These are phyloP conservation scores for Draba incana DNA, from an alignment of 345 rosid species.

Conservation along the genomic window DNA sequence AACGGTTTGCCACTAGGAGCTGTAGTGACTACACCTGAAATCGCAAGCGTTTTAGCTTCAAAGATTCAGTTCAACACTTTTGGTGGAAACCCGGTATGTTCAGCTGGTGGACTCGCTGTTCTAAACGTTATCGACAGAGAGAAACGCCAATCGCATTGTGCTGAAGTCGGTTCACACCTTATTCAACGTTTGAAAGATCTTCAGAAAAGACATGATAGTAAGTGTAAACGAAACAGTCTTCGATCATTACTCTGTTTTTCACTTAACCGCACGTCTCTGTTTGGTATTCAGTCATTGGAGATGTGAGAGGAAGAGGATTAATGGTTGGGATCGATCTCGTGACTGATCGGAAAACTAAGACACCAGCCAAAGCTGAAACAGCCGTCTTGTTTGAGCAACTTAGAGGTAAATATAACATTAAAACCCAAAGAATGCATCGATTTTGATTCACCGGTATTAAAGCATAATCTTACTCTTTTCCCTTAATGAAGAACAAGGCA, in stretches of 20 bases:
- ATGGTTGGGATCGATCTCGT: conserved; percentile 91
- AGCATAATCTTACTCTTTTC: neutral
- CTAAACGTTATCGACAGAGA: conserved; percentile 88
- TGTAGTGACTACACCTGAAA: conserved; percentile 95
- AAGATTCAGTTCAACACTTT: conserved; percentile 90
- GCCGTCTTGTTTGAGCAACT: conserved; percentile 76
- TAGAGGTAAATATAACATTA: conserved; percentile 53
- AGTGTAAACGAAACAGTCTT: conserved; percentile 30
- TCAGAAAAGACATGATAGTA: conserved; percentile 77
- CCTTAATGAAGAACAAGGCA: conserved; percentile 64
- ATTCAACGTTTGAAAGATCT: conserved; percentile 67
- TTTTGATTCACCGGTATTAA: neutral
- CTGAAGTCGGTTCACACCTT: conserved; percentile 75
- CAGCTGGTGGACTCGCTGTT: conserved; percentile 95
- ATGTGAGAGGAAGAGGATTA: conserved; percentile 88
- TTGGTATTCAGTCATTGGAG: conserved; percentile 73
- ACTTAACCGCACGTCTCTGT: neutral
- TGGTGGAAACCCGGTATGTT: conserved; percentile 98
- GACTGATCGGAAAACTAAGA: conserved; percentile 73
- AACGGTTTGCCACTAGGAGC: conserved; percentile 96
- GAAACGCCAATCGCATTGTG: conserved; percentile 85
- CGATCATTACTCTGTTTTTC: conserved; percentile 13
- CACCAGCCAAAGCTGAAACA: conserved; percentile 88
- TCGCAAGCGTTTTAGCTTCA: conserved; percentile 82
- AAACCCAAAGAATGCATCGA: conserved; percentile 1